Evolutionary conservation across 1,139 yeast species (phyloP).

Genomic region (Debaryomycetaceae sp.): DNA sequence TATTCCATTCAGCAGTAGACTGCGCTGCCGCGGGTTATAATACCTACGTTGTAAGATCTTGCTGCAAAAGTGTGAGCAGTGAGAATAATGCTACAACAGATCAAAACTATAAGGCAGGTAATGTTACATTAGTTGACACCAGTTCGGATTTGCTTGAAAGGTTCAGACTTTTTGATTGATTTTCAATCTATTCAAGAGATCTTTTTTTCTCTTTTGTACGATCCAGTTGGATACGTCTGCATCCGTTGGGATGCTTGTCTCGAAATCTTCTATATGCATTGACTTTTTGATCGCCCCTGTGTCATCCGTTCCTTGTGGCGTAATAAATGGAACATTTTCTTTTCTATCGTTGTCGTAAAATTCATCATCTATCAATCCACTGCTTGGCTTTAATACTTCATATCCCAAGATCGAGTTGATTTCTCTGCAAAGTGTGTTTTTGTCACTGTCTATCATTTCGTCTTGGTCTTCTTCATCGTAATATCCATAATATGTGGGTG

Average conservation of each 20-base stretch:
- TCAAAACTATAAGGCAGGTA: constrained; percentile 20
- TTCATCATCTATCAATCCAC: constrained; percentile 6
- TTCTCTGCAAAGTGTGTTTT: constrained; percentile 10
- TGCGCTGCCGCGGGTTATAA: constrained; percentile 58
- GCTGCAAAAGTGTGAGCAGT: constrained; percentile 37
- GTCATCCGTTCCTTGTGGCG: constrained; percentile 21
- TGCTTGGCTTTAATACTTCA: constrained; percentile 8
- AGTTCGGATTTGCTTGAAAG: constrained; percentile 11
- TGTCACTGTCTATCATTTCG: constrained; percentile 7
- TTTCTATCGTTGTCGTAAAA: neutral
- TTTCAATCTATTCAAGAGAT: constrained; percentile 27
- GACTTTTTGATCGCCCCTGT: constrained; percentile 12
- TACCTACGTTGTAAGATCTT: constrained; percentile 57
- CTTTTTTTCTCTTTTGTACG: constrained; percentile 43
- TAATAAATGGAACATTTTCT: constrained; percentile 6
- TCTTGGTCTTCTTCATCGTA: constrained; percentile 22
- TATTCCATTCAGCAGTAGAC: constrained; percentile 69
- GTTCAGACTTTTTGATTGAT: constrained; percentile 1
- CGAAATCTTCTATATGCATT: constrained; percentile 2
- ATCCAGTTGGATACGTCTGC: constrained; percentile 24
- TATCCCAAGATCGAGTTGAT: constrained; percentile 12
- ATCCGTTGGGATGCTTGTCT: neutral
- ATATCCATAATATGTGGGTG: constrained; percentile 44
- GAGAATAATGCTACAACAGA: constrained; percentile 28
- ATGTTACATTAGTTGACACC: constrained; percentile 15